A percentile compares a stretch with the other conserved stretches of the same genome.
phyloP scores from a whole-genome alignment of 1,284 basidiomycete species.

The Athelia sp. region DNA sequence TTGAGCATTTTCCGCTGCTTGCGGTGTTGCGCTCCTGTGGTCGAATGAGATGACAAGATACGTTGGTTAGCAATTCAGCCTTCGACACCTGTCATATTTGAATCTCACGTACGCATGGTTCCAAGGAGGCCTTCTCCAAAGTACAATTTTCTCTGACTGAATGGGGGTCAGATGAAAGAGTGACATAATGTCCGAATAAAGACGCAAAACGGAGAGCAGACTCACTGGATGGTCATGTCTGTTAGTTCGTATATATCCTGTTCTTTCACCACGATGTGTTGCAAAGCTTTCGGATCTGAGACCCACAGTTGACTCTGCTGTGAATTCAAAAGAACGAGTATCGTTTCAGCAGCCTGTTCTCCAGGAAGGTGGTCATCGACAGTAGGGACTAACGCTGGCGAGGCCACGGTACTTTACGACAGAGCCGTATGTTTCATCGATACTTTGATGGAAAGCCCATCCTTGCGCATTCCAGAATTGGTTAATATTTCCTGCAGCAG shows the following conservation, averaged over 20 bases:
- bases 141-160: constrained; percentile 22
- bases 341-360: too few species aligned
- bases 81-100: too few species aligned
- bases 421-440: constrained; percentile 23
- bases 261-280: constrained; percentile 36
- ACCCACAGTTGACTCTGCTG: constrained; percentile 32
- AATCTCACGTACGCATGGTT: constrained; percentile 27
- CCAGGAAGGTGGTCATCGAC: not conserved
- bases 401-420: constrained; percentile 16
- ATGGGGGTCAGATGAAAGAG: constrained; percentile 7
- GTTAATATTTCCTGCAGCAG: constrained; percentile 5
- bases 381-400: not conserved
- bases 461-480: constrained; percentile 7
- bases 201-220: not conserved
- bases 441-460: constrained; percentile 10
- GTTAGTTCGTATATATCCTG: constrained; percentile 28
- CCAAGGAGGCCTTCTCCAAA: constrained; percentile 34
- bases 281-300: constrained; percentile 32
- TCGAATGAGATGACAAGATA: not conserved
- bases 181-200: not conserved
- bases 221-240: constrained; percentile 28
- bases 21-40: constrained; percentile 33
- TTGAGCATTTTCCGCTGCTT: constrained; percentile 43
- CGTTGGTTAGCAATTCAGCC: not conserved
- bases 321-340: too few species aligned